Evolutionary conservation across 495 filamentous ascomycete genomes (phyloP), one percentile per base, ranked within the genome.

Genomic region (Penicillium pancosmium): DNA sequence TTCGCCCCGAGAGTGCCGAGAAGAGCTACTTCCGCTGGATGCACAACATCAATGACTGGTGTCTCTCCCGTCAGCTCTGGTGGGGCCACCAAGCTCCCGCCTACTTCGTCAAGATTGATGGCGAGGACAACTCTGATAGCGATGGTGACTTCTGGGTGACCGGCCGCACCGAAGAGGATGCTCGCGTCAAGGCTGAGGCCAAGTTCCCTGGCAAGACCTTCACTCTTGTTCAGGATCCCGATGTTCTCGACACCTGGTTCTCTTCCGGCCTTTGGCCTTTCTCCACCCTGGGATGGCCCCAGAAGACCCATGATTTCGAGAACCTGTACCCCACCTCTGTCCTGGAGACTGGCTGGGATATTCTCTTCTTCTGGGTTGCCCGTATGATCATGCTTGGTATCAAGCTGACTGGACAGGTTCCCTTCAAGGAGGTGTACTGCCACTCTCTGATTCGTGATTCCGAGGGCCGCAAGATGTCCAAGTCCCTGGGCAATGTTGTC

Each of bases 181-280:
- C 86, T 27, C 71, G 71, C 34, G 71, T 77, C 66, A 89, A 88
- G 73, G 88, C 88, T 16, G 79, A 83, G 65, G 78, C 78, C 62
- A 87, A 88, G 69, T 89, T 87, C 66, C 77, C 85, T 5, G 86
- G 82, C 34, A 88, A 90, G 79, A 87, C 85, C 51, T 87, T 91
- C 69, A 80, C 78, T 10, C 78, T 93, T 40, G 70, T 77, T 62
- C 78, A 84, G 33, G 90, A 93, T 60, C 82, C 81, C 40, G 89
- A 93, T 69, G 88, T 90, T 35, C 80, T 92, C 4, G 90, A 93
- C 68, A 93, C 90, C 5, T 93, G 90, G 90, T 93, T 92, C 77
- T 86, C 82, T 51, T 90, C 88, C 50, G 90, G 87, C 21, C 74
- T 91, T 23, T 93, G 90, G 90, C 90, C 90, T 7, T 91, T 91